A percentile compares a stretch with the other conserved stretches of the same genome.
These are phyloP conservation scores for Arthromyces matolae DNA, from an alignment of 768 basidiomycete species.

Conservation along the genomic window DNA sequence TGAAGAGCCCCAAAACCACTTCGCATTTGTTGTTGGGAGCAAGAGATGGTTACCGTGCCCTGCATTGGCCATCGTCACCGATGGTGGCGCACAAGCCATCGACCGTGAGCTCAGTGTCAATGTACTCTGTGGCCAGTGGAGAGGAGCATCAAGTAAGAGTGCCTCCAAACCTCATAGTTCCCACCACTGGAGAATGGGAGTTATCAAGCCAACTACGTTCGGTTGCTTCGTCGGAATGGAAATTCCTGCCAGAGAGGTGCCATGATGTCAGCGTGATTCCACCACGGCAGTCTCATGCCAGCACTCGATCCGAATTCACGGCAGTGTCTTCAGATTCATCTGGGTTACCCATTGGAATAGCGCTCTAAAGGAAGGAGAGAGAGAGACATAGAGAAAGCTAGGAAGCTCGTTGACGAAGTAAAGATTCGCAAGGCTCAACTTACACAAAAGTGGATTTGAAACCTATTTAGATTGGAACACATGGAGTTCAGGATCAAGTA, in stretches of 20 bases:
- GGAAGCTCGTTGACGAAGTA: constrained; percentile 5
- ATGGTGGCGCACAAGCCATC: constrained; percentile 25
- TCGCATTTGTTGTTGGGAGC: constrained; percentile 5
- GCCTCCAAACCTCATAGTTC: constrained; percentile 32
- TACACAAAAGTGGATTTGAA: constrained; percentile 1
- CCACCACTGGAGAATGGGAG: constrained; percentile 28
- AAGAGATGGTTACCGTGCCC: neutral
- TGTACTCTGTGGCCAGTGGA: constrained; percentile 29
- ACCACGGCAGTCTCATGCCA: constrained; percentile 13
- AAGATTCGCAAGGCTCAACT: constrained; percentile 5
- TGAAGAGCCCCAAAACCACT: constrained; percentile 10
- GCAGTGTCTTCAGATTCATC: constrained; percentile 12
- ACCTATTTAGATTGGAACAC: constrained; percentile 6
- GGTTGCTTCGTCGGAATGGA: constrained; percentile 16
- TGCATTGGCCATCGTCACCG: neutral
- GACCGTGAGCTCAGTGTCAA: constrained; percentile 24
- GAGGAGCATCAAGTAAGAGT: constrained; percentile 26
- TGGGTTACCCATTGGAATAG: constrained; percentile 17
- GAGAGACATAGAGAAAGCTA: neutral
- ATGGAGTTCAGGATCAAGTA: constrained; percentile 18
- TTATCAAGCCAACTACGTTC: constrained; percentile 20
- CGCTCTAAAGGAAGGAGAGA: constrained; percentile 14
- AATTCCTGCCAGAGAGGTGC: constrained; percentile 13
- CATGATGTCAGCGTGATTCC: constrained; percentile 7
- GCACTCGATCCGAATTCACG: constrained; percentile 8